These are phyloP conservation scores for Candida xiaguanensis DNA, from an alignment of 805 yeast species.

Conservation along the genomic window DNA sequence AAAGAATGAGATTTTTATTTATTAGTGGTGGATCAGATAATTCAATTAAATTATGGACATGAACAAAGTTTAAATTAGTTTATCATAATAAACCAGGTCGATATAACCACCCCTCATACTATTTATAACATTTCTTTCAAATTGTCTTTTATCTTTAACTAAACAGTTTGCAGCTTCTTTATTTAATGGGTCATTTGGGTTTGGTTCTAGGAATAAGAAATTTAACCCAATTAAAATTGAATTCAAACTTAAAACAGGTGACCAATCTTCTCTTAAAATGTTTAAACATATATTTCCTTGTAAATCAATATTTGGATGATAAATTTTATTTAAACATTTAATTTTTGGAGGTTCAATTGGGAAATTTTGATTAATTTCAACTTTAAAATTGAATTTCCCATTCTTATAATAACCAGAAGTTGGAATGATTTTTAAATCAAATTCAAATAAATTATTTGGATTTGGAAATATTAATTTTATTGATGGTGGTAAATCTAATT, in stretches of 20 bases:
- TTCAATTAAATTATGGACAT: constrained; percentile 54
- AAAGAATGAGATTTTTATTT: constrained; percentile 57
- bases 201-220: constrained; percentile 84
- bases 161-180: constrained; percentile 74
- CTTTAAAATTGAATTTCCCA: constrained; percentile 71
- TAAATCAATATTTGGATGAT: constrained; percentile 90
- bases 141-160: constrained; percentile 37
- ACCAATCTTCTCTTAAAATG: constrained; percentile 93
- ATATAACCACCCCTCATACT: constrained; percentile 75
- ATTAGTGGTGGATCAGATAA: constrained; percentile 64
- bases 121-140: constrained; percentile 51
- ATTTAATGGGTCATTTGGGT: constrained; percentile 88
- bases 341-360: constrained; percentile 95
- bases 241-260: constrained; percentile 82
- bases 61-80: constrained; percentile 31
- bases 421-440: constrained; percentile 57
- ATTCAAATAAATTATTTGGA: constrained; percentile 56
- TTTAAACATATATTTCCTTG: constrained; percentile 91
- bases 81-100: constrained; percentile 57
- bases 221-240: constrained; percentile 80
- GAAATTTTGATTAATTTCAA: constrained; percentile 63
- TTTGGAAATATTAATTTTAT: constrained; percentile 50
- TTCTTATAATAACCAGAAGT: constrained; percentile 66
- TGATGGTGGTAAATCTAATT: constrained; percentile 58
- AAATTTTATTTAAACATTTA: constrained; percentile 64